Evolutionary conservation across 495 filamentous ascomycete genomes (phyloP).

Genomic region (Parachaetomium inaequale): DNA sequence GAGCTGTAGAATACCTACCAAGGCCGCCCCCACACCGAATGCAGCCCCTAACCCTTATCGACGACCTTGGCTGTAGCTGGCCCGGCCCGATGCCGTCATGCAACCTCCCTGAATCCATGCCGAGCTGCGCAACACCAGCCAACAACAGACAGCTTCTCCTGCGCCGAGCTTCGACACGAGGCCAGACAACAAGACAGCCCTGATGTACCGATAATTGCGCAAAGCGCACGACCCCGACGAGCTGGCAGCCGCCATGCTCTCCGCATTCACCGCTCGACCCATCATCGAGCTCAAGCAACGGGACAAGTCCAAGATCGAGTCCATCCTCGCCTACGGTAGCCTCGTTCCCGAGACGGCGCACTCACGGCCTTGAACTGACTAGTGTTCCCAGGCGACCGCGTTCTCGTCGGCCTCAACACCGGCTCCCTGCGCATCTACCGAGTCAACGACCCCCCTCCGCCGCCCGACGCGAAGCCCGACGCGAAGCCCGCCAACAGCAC

Average conservation of each 20-base stretch:
- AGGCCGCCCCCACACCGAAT: no score
- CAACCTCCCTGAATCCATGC: background rate
- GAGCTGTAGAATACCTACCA: no score
- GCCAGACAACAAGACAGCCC: background rate
- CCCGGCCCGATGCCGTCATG: slow-evolving; percentile 5
- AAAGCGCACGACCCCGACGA: slow-evolving; percentile 15
- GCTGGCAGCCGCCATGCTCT: slow-evolving; percentile 70
- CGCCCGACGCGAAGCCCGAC: slow-evolving; percentile 11
- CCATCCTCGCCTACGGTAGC: slow-evolving; percentile 81
- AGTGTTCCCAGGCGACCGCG: slow-evolving; percentile 62
- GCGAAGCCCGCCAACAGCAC: slow-evolving; percentile 16
- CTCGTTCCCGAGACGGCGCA: background rate
- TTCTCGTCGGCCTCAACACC: slow-evolving; percentile 86
- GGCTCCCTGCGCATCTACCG: slow-evolving; percentile 89
- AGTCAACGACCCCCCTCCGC: slow-evolving; percentile 58
- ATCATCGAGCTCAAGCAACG: slow-evolving; percentile 93
- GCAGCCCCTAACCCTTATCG: slow-evolving; percentile 1
- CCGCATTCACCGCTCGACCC: slow-evolving; percentile 93
- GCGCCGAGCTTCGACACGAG: no score
- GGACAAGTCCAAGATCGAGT: slow-evolving; percentile 95
- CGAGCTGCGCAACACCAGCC: background rate
- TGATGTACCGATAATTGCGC: slow-evolving; percentile 26
- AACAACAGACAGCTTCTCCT: background rate
- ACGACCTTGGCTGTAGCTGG: no score
- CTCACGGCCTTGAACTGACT: slow-evolving; percentile 9